A percentile compares a stretch with the other conserved stretches of the same genome.
Conservation (phyloP, 768 basidiomycete species). For the Termitomyces sp. region DNA sequence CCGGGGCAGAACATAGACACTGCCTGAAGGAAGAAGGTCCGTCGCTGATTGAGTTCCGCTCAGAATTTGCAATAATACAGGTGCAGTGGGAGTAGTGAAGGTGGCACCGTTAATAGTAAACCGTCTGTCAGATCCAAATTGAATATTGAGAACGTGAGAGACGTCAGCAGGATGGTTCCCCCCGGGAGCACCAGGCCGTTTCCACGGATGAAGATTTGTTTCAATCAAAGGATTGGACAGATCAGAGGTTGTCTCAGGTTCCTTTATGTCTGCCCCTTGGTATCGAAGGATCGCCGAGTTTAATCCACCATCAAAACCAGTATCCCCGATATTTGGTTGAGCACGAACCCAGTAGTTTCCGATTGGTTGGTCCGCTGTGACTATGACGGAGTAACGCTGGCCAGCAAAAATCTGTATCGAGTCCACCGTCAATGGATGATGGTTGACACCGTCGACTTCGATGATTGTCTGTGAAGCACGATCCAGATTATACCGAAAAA, state of each 20-base stretch:
- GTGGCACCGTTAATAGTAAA: neutral
- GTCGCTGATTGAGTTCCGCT: neutral
- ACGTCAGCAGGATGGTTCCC: constrained; percentile 1
- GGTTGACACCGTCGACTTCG: constrained; percentile 4
- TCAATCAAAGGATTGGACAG: neutral
- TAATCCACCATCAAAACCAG: neutral
- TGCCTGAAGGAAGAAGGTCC: constrained; percentile 29
- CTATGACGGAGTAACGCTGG: neutral
- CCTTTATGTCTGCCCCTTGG: neutral
- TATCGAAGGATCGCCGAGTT: constrained; percentile 8
- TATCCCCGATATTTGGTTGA: neutral
- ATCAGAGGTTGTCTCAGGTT: neutral
- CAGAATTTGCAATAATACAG: constrained; percentile 1
- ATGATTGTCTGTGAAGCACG: neutral
- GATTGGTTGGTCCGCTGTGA: neutral
- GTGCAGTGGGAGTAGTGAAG: neutral
- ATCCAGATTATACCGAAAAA: neutral
- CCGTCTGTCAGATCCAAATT: neutral
- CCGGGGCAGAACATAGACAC: constrained; percentile 34
- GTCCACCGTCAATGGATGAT: neutral
- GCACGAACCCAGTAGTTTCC: constrained; percentile 4
- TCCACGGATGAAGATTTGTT: neutral
- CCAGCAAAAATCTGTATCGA: constrained; percentile 1
- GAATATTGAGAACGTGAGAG: neutral
- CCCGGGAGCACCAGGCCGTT: neutral